These are phyloP conservation scores for Schoenoplectus triqueter DNA, from an alignment of 202 grass and related monocot species.

Conservation along the genomic window DNA sequence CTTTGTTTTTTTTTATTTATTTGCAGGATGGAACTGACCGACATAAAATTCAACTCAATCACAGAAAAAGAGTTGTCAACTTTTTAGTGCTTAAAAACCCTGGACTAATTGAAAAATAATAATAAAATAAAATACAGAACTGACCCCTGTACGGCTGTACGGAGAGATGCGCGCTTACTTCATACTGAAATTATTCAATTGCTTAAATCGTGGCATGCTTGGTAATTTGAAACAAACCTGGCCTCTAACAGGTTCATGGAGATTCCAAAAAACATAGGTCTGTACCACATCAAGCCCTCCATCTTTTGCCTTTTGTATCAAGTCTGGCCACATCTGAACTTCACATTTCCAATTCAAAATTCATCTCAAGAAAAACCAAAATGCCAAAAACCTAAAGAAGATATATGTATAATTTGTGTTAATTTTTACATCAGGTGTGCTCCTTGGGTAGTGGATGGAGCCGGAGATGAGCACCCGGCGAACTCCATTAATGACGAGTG, in stretches of 20 bases:
- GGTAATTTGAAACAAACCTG: conserved; percentile 55
- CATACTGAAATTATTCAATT: neutral
- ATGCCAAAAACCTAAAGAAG: neutral
- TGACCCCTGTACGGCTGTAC: neutral
- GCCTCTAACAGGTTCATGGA: conserved; percentile 83
- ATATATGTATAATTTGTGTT: neutral
- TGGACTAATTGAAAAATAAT: neutral
- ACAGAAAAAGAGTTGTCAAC: conserved; percentile 1
- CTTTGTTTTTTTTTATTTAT: no score
- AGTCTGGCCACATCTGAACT: conserved; percentile 92
- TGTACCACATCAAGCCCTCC: conserved; percentile 90
- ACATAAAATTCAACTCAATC: neutral
- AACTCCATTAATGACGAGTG: conserved; percentile 79
- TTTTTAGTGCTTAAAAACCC: neutral
- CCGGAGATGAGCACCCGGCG: conserved; percentile 94
- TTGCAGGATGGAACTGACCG: neutral
- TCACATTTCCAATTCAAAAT: conserved; percentile 29
- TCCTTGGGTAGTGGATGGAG: conserved; percentile 97
- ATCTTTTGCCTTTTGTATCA: conserved; percentile 96
- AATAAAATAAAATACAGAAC: neutral
- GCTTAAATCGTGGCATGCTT: neutral
- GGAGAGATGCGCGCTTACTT: conserved; percentile 25
- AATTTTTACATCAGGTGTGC: conserved; percentile 73
- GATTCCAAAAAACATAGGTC: conserved; percentile 97
- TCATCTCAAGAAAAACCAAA: conserved; percentile 20